Base-by-base conservation (phyloP, 768 basidiomycete species). In the Agrocybe pediades region DNA sequence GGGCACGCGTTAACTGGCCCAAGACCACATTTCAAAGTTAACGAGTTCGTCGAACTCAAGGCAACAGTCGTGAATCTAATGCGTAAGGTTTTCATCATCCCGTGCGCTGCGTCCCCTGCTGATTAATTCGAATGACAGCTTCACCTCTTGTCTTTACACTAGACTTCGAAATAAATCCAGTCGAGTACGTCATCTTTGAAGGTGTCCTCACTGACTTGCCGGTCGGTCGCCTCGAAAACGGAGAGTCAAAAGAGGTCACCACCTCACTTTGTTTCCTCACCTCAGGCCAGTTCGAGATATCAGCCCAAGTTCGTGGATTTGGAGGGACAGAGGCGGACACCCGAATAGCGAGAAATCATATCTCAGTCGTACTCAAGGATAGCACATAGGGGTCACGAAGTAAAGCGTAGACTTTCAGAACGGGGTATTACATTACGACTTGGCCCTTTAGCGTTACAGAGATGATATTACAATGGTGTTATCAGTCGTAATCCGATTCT, bases 401-500 rank as follows among this genome's bases (percentile, higher is more conserved):
- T 46, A 24, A 43, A 33, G 41, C 23, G 8, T 50, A 33, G 26
- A 2, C 11, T 27, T 41, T 56, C n/a, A 27, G 33, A 36, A 43
- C 39, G 46, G 51, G 23, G 33, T 9, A 51, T 41, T 20, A 21
- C 26, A 27, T 20, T 25, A 40, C 30, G 15, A 49, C 24, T 24
- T 44, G 19, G 25, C 26, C 46, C 44, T 45, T 39, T 30, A 23
- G 25, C 33, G 43, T 36, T 51, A 40, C 42, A n/a, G 24, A 19
- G 48, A 51, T 46, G 43, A 40, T 56, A 8, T 49, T 58, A 56
- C 36, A 51, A 47, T 23, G 45, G 43, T 24, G 46, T 46, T 42
- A 53, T 78, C 62, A 90, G 60, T 90, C 90, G 59, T 83, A 92
- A 53, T 94, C 92, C n/a, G 88, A 87, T 26, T 85, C 80, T 43